A percentile compares a stretch with the other conserved stretches of the same genome.
Evolutionary conservation across 2,329 filamentous ascomycete species (phyloP).

Genomic region (Ceratocystiopsis sp.): DNA sequence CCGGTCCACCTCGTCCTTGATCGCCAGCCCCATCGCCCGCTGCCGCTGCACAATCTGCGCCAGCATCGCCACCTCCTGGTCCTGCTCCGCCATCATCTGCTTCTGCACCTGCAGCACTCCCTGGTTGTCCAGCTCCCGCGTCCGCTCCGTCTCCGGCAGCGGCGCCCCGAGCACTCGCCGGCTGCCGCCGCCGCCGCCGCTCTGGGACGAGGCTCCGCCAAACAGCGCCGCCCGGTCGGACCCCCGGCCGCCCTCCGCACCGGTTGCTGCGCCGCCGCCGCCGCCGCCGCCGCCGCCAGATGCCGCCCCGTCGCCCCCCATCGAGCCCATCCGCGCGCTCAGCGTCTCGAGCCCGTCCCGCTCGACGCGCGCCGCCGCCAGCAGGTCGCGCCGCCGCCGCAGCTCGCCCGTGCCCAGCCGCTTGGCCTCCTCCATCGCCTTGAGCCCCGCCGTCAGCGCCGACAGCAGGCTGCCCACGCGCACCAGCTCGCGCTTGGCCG

Average conservation of each 20-base stretch:
- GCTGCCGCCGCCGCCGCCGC: constrained; percentile 12
- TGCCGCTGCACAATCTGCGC: constrained; percentile 53
- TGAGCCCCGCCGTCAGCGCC: constrained; percentile 49
- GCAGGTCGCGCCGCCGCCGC: constrained; percentile 50
- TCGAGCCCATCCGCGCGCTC: constrained; percentile 38
- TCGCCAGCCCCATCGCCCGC: constrained; percentile 61
- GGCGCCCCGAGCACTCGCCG: constrained; percentile 53
- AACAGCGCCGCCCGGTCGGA: constrained; percentile 34
- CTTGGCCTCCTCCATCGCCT: constrained; percentile 33
- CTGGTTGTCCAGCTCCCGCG: constrained; percentile 58
- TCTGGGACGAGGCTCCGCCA: constrained; percentile 14
- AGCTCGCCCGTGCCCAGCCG: constrained; percentile 59
- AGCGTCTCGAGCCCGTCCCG: constrained; percentile 60
- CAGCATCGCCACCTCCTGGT: constrained; percentile 52
- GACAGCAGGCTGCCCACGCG: constrained; percentile 47
- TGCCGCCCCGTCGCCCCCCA: too few relatives aligned
- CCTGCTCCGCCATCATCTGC: constrained; percentile 59
- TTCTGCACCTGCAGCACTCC: constrained; percentile 59
- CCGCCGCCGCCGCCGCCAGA: too few relatives aligned
- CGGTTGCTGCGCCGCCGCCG: constrained; percentile 16
- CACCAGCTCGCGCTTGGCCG: constrained; percentile 59
- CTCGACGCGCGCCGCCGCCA: constrained; percentile 54
- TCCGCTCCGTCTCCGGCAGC: constrained; percentile 57
- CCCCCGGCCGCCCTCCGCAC: constrained; percentile 16
- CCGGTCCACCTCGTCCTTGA: constrained; percentile 54